Percentiles rank a stretch among this genome's conserved stretches.
These are phyloP conservation scores for Tricholomella constricta DNA, from an alignment of 768 basidiomycete species.

Conservation along the genomic window DNA sequence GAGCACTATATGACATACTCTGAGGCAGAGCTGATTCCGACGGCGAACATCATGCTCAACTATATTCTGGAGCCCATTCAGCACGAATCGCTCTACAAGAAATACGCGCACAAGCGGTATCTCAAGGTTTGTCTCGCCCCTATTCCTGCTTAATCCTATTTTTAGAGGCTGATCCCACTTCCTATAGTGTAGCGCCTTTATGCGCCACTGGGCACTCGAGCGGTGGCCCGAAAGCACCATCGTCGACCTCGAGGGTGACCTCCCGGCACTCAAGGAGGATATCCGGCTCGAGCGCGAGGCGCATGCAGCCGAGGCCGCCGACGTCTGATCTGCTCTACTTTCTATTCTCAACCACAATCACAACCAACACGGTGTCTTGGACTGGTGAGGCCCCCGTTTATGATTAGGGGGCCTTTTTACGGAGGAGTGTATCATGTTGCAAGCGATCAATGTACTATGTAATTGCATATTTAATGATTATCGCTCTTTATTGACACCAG, in stretches of 20 bases:
- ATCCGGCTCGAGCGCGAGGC: conserved; percentile 36
- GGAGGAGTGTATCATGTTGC: conserved; percentile 5
- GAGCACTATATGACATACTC: conserved; percentile 87
- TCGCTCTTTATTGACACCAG: conserved; percentile 7
- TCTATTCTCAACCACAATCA: not conserved
- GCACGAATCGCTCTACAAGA: conserved; percentile 83
- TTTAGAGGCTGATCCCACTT: not conserved
- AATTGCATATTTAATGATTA: conserved; percentile 16
- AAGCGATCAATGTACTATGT: conserved; percentile 17
- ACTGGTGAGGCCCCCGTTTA: not conserved
- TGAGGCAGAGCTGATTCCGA: conserved; percentile 76
- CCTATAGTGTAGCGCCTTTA: conserved; percentile 69
- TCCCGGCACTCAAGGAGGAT: conserved; percentile 55
- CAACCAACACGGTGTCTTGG: not conserved
- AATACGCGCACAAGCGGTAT: conserved; percentile 84
- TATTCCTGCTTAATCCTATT: not conserved
- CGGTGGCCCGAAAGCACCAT: conserved; percentile 62
- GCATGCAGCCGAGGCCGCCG: conserved; percentile 1
- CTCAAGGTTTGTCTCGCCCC: conserved; percentile 64
- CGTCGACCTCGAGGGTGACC: conserved; percentile 57
- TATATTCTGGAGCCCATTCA: conserved; percentile 74
- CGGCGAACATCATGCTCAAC: conserved; percentile 85
- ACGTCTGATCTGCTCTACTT: not conserved
- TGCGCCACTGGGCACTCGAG: conserved; percentile 77
- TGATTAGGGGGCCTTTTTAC: not conserved